These are phyloP conservation scores for Leccinum imitatum DNA, from an alignment of 768 basidiomycete species.

Conservation along the genomic window DNA sequence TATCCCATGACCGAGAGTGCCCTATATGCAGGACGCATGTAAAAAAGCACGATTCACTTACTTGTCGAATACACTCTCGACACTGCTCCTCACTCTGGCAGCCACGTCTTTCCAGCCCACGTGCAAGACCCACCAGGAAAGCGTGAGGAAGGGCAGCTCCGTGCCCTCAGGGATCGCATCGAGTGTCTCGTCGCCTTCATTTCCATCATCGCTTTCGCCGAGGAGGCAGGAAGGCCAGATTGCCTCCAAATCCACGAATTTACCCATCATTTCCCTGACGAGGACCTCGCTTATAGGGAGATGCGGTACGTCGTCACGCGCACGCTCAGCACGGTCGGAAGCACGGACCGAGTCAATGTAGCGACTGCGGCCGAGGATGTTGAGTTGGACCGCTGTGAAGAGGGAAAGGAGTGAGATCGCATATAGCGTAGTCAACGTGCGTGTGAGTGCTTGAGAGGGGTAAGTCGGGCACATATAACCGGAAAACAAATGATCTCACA, in stretches of 20 bases:
- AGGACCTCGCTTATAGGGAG: conserved; percentile 27
- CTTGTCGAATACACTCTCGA: conserved; percentile 85
- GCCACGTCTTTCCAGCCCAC: conserved; percentile 89
- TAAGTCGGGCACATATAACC: conserved; percentile 4
- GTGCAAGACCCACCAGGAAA: conserved; percentile 92
- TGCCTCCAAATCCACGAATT: conserved; percentile 26
- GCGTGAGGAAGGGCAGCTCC: conserved; percentile 77
- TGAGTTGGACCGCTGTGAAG: conserved; percentile 85
- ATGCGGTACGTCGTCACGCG: conserved; percentile 39
- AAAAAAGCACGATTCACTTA: conserved; percentile 38
- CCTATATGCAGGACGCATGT: neutral
- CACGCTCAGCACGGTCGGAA: conserved; percentile 58
- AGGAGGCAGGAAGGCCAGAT: conserved; percentile 25
- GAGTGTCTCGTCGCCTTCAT: conserved; percentile 29
- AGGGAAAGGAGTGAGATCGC: conserved; percentile 81
- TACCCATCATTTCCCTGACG: conserved; percentile 25
- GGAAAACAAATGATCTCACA: conserved; percentile 50
- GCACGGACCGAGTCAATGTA: conserved; percentile 71
- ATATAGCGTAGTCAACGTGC: conserved; percentile 85
- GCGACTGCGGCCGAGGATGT: conserved; percentile 76
- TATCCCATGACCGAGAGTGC: neutral
- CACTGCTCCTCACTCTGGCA: conserved; percentile 67
- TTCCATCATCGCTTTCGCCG: conserved; percentile 27
- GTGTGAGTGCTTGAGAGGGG: conserved; percentile 66
- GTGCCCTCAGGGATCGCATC: conserved; percentile 59